Percentiles rank a stretch among this genome's conserved stretches.
These are phyloP conservation scores for Starmerella etchellsii DNA, from an alignment of 805 yeast genomes.

Conservation along the genomic window DNA sequence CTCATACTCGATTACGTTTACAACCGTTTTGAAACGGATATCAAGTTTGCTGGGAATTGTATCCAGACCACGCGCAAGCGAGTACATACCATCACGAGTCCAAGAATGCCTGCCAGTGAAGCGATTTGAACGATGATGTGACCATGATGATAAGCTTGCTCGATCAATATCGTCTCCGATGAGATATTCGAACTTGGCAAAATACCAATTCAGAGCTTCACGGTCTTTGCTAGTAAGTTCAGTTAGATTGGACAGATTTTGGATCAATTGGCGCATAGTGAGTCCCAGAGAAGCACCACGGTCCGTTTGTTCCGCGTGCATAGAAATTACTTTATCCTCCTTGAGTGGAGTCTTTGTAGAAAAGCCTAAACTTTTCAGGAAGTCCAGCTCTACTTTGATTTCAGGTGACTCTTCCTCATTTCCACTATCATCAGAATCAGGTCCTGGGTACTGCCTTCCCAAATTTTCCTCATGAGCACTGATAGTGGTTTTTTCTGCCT, in stretches of 20 bases:
- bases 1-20: conserved; percentile 29
- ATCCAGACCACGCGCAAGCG: conserved; percentile 29
- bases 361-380: conserved; percentile 24
- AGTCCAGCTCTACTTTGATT: conserved; percentile 22
- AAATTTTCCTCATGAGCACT: conserved; percentile 29
- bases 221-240: conserved; percentile 28
- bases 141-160: conserved; percentile 31
- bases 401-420: conserved; percentile 20
- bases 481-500: conserved; percentile 27
- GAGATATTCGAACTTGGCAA: conserved; percentile 31
- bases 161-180: conserved; percentile 27
- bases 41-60: conserved; percentile 30
- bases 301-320: conserved; percentile 28
- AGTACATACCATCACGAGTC: conserved; percentile 28
- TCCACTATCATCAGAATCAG: conserved; percentile 8
- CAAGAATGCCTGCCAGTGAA: conserved; percentile 31
- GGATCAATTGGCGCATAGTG: conserved; percentile 27
- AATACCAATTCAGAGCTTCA: conserved; percentile 31
- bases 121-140: conserved; percentile 31
- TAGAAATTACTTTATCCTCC: conserved; percentile 12
- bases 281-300: conserved; percentile 28
- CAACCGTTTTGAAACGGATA: conserved; percentile 30
- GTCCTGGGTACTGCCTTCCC: conserved; percentile 24
- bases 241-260: conserved; percentile 24
- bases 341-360: neutral